These are phyloP conservation scores for Penicillium crystallinum DNA, from an alignment of 495 filamentous ascomycete genomes.

Conservation along the genomic window DNA sequence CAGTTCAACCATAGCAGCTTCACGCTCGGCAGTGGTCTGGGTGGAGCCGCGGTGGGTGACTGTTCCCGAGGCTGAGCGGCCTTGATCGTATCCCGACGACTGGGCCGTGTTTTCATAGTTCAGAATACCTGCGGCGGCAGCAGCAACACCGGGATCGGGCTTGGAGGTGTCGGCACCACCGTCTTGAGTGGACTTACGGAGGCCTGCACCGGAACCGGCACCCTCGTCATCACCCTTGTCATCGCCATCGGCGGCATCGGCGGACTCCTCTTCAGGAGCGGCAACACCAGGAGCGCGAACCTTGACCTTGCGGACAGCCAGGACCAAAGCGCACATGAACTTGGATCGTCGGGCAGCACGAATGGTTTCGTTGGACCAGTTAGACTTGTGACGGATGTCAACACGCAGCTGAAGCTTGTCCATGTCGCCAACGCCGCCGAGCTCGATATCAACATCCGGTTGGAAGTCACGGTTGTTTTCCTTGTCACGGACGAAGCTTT, in stretches of 20 bases:
- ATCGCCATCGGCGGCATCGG: constrained; percentile 51
- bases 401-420: constrained; percentile 81
- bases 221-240: constrained; percentile 43
- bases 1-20: constrained; percentile 39
- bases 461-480: constrained; percentile 92
- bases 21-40: constrained; percentile 25
- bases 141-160: constrained; percentile 6
- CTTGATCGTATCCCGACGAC: constrained; percentile 35
- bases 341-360: constrained; percentile 81
- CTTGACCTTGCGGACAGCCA: constrained; percentile 79
- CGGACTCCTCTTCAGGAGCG: constrained; percentile 57
- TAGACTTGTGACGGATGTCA: constrained; percentile 86
- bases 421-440: constrained; percentile 75
- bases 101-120: constrained; percentile 20
- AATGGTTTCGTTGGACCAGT: constrained; percentile 90
- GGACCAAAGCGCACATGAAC: constrained; percentile 91
- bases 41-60: constrained; percentile 29
- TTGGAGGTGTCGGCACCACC: constrained; percentile 9
- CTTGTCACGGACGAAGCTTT: constrained; percentile 73
- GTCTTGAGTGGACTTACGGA: constrained; percentile 5
- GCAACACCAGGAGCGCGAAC: constrained; percentile 80
- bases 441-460: constrained; percentile 70
- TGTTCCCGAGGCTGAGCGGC: constrained; percentile 23
- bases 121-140: constrained; percentile 17
- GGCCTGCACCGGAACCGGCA: background rate